Conservation (phyloP, 495 filamentous ascomycete genomes). For the Penicillium bialowiezense region DNA sequence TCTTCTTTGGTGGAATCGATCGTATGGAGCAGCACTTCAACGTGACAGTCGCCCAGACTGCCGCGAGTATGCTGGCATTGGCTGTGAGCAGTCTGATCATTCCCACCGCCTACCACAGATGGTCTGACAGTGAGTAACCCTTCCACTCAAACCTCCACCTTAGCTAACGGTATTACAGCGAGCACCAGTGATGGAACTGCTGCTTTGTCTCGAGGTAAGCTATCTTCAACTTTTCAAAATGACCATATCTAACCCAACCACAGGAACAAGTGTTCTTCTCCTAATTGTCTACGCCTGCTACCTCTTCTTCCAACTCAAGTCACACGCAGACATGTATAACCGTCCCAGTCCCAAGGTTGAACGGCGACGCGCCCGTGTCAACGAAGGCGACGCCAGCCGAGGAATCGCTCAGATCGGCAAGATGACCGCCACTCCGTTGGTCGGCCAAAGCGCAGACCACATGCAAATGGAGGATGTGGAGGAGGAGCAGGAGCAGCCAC, state of each 20-base stretch:
- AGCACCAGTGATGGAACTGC: conserved; percentile 23
- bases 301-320: conserved; percentile 78
- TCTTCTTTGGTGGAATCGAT: conserved; percentile 82
- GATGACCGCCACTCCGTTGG: conserved; percentile 39
- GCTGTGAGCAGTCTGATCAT: conserved; percentile 81
- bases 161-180: conserved; percentile 5
- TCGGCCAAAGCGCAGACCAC: conserved; percentile 42
- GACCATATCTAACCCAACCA: background rate
- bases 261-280: conserved; percentile 69
- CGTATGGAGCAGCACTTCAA: conserved; percentile 88
- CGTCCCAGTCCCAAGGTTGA: conserved; percentile 66
- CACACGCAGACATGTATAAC: conserved; percentile 73
- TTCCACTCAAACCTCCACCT: background rate
- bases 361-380: conserved; percentile 48
- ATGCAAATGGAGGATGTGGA: conserved; percentile 45
- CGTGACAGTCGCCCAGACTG: conserved; percentile 88
- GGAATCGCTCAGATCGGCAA: conserved; percentile 61
- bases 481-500: conserved; percentile 68
- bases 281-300: conserved; percentile 75
- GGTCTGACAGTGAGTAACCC: conserved; percentile 36
- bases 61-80: conserved; percentile 75
- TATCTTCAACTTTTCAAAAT: background rate
- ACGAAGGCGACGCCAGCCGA: conserved; percentile 57
- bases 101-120: conserved; percentile 77
- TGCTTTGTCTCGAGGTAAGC: conserved; percentile 38